Evolutionary conservation across 2,329 filamentous ascomycete species (phyloP), one percentile per base, ranked within the genome.

Genomic region (Tolypocladium cylindrosporum): DNA sequence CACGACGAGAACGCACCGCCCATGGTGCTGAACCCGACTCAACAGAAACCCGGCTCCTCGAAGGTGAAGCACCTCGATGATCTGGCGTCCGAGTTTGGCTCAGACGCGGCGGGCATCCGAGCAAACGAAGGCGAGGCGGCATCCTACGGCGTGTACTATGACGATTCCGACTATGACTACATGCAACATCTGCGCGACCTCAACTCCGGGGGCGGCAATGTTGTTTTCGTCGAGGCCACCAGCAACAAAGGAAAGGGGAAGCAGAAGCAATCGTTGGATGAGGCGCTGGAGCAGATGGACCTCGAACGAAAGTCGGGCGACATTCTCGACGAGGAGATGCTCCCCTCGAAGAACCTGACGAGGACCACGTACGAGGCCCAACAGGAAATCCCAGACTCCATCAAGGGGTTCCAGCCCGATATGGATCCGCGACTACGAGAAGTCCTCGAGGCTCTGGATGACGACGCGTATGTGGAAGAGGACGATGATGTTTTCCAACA

Each of bases 171-270:
- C 68, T 99, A 99, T 75, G 94, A 99, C 74, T 99, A 99, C 76
- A 99, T 99, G 94, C 94, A 99, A 74, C 94, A 99, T 74, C 78
- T 99, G 80, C 88, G 91, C 57, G 94, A 97, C 66, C 77, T 99
- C n/a, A 87, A 87, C 58, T 73, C 78, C 50, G 90, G 82, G 7
- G 84, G 84, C 31, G 89, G 89, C 37, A 87, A 91, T 57, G 84
- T 88, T 37, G 86, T 92, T 54, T 97, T 96, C 69, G 82, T 99
- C 43, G 91, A 97, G 65, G 80, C 83, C n/a, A 81, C 78, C n/a
- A 80, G 81, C 57, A 83, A 81, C 63, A 89, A 90, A 72, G 78
- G 75, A 31, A 92, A 92, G 74, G 84, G 79, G 5, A 89, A 90
- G 68, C 81, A 87, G 69, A 96, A 91, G 75, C 79, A 86, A 71